These are phyloP conservation scores for Jacaranda copaia DNA, from an alignment of 257 asterid genomes.

Conservation along the genomic window DNA sequence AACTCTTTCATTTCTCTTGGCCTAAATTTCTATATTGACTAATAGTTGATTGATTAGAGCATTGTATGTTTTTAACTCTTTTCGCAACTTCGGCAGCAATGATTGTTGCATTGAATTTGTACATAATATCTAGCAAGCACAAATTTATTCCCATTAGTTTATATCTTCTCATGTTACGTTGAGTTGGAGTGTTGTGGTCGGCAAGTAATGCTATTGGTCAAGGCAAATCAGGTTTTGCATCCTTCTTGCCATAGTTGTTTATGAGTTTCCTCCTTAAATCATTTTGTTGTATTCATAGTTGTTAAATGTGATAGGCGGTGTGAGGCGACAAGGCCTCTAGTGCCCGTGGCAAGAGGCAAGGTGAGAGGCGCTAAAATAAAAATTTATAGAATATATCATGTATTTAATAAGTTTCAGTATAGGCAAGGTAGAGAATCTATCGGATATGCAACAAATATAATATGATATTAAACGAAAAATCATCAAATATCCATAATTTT, in stretches of 20 bases:
- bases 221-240: background rate
- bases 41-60: constrained; percentile 17
- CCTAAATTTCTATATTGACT: constrained; percentile 3
- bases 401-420: too few relatives aligned
- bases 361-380: too few relatives aligned
- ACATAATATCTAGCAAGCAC: background rate
- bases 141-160: background rate
- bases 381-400: too few relatives aligned
- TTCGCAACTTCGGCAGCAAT: background rate
- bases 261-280: background rate
- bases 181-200: background rate
- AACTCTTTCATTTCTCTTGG: background rate
- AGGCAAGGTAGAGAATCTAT: too few relatives aligned
- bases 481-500: too few relatives aligned
- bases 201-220: background rate
- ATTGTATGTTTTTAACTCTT: background rate
- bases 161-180: background rate
- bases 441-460: too few relatives aligned
- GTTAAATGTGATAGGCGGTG: background rate
- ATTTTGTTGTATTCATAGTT: background rate
- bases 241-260: background rate
- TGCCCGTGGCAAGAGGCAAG: too few relatives aligned
- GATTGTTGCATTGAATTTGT: too few relatives aligned
- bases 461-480: too few relatives aligned
- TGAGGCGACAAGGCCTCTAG: too few relatives aligned